Conservation (phyloP, 352 stramenopile species). For the Phytopythium mirpurense region DNA sequence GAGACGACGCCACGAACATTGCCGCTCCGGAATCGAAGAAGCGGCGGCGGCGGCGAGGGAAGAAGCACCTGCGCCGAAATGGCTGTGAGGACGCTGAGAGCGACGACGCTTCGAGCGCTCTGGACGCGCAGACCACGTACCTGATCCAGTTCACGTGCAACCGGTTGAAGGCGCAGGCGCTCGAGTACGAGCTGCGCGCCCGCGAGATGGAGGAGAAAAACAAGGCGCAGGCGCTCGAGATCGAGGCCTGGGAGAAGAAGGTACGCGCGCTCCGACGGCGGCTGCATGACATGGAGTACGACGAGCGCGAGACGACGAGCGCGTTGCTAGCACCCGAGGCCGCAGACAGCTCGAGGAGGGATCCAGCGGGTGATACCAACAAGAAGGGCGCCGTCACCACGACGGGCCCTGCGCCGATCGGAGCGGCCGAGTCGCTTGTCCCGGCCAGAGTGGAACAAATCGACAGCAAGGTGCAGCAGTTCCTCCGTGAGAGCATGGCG, state of each 20-base stretch:
- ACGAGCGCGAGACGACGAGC: slow-evolving; percentile 2
- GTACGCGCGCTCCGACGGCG: slow-evolving; percentile 23
- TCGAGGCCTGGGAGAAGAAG: slow-evolving; percentile 33
- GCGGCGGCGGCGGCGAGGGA: slow-evolving; percentile 10
- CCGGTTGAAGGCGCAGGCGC: slow-evolving; percentile 23
- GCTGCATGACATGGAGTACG: slow-evolving; percentile 21
- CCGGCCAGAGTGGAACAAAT: slow-evolving; percentile 14
- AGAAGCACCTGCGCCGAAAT: slow-evolving; percentile 1
- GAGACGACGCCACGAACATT: too few relatives aligned
- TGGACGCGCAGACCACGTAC: slow-evolving; percentile 24
- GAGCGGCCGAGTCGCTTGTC: slow-evolving; percentile 13
- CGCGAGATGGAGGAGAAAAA: slow-evolving; percentile 40
- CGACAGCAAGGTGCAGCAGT: slow-evolving; percentile 25
- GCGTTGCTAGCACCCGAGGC: background rate
- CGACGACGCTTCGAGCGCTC: background rate
- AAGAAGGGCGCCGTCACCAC: background rate
- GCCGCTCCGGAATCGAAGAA: too few relatives aligned
- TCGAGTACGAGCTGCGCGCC: slow-evolving; percentile 44
- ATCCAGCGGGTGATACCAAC: background rate
- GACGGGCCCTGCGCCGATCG: background rate
- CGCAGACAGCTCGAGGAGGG: background rate
- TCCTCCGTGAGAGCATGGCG: slow-evolving; percentile 19
- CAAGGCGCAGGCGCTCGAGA: slow-evolving; percentile 17
- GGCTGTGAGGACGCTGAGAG: background rate
- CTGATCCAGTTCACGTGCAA: slow-evolving; percentile 40